Conservation (phyloP, 208 protist species). For the Leishmania martiniquensis region DNA sequence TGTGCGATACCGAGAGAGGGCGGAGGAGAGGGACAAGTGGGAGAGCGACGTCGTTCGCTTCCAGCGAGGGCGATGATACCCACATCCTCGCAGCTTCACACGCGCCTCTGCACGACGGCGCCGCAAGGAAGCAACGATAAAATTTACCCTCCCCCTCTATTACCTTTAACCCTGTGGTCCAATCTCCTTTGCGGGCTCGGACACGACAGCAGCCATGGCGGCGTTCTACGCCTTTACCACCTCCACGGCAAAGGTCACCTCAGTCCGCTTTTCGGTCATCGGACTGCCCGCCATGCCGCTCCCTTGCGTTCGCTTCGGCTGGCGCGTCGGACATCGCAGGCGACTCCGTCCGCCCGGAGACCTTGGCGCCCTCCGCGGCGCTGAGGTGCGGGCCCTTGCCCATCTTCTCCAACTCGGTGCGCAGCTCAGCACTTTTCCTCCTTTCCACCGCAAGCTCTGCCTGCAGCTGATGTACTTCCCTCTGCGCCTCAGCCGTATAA, state of each 20-base stretch:
- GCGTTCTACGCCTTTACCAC: constrained; percentile 10
- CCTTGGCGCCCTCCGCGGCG: constrained; percentile 15
- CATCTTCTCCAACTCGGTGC: constrained; percentile 9
- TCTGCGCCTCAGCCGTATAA: constrained; percentile 16
- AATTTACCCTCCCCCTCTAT: too few species aligned
- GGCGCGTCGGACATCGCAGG: neutral
- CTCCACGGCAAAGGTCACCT: constrained; percentile 9
- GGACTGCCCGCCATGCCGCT: constrained; percentile 14
- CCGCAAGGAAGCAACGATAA: too few species aligned
- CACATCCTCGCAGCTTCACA: neutral
- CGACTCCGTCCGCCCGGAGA: neutral
- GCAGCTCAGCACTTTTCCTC: constrained; percentile 15
- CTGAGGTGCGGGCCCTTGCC: constrained; percentile 11
- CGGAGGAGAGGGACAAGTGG: neutral
- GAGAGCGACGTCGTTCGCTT: neutral
- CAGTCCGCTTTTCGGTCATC: constrained; percentile 12
- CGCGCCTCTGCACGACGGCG: too few species aligned
- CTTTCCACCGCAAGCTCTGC: constrained; percentile 17
- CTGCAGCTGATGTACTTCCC: constrained; percentile 16
- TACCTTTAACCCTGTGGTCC: neutral
- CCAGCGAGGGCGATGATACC: neutral
- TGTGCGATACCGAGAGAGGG: neutral
- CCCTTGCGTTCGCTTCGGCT: neutral
- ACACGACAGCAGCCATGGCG: constrained; percentile 2
- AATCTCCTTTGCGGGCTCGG: neutral